Base-by-base conservation (phyloP, 345 rosid genomes). In the Laguncularia racemosa region DNA sequence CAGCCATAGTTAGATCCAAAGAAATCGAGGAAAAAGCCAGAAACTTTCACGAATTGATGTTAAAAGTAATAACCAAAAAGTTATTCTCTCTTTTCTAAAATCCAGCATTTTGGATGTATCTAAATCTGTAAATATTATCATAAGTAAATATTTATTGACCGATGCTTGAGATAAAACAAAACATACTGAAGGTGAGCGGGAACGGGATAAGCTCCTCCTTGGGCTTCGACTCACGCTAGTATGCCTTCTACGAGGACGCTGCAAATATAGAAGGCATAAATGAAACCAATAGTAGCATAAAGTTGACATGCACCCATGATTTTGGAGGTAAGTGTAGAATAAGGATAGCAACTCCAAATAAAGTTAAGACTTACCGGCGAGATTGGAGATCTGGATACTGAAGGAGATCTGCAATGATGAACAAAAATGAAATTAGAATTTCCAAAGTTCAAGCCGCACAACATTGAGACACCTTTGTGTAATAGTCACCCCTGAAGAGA, bases 351-450 rank as follows among this genome's bases (percentile, higher is more conserved):
- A 10, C 10, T 23, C 28, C 28, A 49, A 16, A 28, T n/a, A 56
- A 20, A 16, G 48, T 62, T 57, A 17, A n/a, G 47, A 80, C 95
- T 88, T 81, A 84, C 95, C 2, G 87, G 74, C 50, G 81, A 65
- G 46, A 67, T 47, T 63, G 90, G 88, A 58, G 95, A 82, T 47
- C 72, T 60, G 44, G 93, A 87, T 45, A 81, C 77, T 38, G 85
- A 78, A 5, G 8, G 59, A 12, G 91, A 85, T 67, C 95, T 84
- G 87, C 84, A 81, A 81, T 69, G 67, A 66, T 20, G 7, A 7
- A 33, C 9, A 33, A 33, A n/a, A 9, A 33, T 33, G 40, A 33
- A 7, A 33, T 33, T 2, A 26, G 28, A 26, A 26, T 66, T 57
- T 62, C 63, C 68, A n/a, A 26, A 62, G 20, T 40, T 55, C 26